These are phyloP conservation scores for Silene latifolia DNA, from an alignment of 148 eudicot species.

Conservation along the genomic window DNA sequence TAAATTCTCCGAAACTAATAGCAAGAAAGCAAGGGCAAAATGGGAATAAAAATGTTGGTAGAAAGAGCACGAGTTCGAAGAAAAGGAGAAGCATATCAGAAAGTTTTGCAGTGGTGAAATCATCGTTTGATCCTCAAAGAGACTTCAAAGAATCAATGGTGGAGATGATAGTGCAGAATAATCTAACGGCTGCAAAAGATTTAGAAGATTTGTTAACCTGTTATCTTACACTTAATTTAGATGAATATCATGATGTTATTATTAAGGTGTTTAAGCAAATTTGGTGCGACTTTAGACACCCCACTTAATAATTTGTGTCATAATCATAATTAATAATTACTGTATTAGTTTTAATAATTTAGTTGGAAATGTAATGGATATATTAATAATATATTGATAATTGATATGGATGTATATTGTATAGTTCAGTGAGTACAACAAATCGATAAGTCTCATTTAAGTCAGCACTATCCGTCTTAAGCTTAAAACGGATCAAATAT, in stretches of 20 bases:
- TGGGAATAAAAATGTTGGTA: conserved; percentile 24
- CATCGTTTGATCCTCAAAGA: conserved; percentile 59
- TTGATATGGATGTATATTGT: no score
- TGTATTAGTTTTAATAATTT: conserved; percentile 1
- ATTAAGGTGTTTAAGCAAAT: conserved; percentile 80
- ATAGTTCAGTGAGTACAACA: no score
- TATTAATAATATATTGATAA: no score
- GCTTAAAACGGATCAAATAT: no score
- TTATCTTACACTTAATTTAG: conserved; percentile 67
- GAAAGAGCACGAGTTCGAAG: conserved; percentile 34
- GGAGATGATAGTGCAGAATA: conserved; percentile 83
- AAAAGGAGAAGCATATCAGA: conserved; percentile 43
- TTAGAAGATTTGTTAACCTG: conserved; percentile 83
- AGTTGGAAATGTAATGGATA: not conserved
- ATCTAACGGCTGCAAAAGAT: conserved; percentile 61
- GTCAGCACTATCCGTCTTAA: no score
- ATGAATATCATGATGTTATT: conserved; percentile 78
- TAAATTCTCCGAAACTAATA: conserved; percentile 56
- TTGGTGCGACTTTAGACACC: conserved; percentile 63
- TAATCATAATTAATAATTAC: not conserved
- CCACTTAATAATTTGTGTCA: not conserved
- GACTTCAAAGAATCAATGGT: conserved; percentile 93
- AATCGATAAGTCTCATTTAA: no score
- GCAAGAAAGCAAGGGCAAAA: conserved; percentile 31
- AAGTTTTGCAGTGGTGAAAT: conserved; percentile 79